Base-by-base conservation (phyloP, 2,329 filamentous ascomycete species). In the Gremmenia infestans region DNA sequence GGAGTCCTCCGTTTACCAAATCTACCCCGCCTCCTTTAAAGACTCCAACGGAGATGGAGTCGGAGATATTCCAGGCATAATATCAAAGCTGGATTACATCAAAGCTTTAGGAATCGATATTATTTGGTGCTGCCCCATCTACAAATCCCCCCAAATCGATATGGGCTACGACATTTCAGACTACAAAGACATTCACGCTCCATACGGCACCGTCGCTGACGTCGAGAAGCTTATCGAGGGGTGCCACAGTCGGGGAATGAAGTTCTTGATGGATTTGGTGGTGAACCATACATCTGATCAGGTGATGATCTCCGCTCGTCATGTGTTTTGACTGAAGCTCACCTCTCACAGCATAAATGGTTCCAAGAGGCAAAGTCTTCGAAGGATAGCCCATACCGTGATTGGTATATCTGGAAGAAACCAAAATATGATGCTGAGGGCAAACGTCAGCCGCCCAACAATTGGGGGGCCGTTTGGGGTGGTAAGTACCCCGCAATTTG, bases 141-240 rank as follows among this genome's bases (percentile, higher is more conserved):
- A 81, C 63, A 79, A 83, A 59, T 81, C 77, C 4, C 86, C 86
- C 0, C 81, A 86, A 64, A 73, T 81, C 4, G 86, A 89, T 58
- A 87, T 88, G 84, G 86, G 86, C 28, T 89, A 89, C 65, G 87
- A 89, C 62, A 81, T 89, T n/a, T 79, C 79, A 0, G 80, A 90
- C 66, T 90, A 90, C 60, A 79, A 83, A 60, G 77, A 75, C 40
- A 85, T 91, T 32, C 80, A 88, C 58, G 75, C 79, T 0, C 78
- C 80, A 1, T 91, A 88, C 60, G 87, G 88, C 5, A 85, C 81
- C 1, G 73, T 89, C 12, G 74, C 77, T 45, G 86, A 91, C 66
- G 81, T 89, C 25, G 84, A 89, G 50, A 70, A 72, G 0, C 68
- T 91, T 32, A 81, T 88, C n/a, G 59, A 74, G 19, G 80, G 80